Conservation (phyloP, 495 filamentous ascomycete genomes). For the Thermochaetoides thermophila region DNA sequence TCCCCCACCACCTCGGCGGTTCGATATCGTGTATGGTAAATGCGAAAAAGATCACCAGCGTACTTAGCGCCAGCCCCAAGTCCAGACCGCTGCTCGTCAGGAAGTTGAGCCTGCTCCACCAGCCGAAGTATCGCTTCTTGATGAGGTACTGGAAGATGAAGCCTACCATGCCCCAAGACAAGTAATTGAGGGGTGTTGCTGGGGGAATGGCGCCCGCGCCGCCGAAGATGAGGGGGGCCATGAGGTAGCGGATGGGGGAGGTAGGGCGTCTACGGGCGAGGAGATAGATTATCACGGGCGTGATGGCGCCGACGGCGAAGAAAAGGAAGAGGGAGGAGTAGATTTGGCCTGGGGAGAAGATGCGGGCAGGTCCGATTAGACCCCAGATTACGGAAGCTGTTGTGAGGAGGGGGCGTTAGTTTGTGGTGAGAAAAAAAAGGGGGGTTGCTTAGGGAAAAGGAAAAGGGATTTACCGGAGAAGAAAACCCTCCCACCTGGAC, state of each 20-base stretch:
- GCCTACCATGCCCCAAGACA: slow-evolving; percentile 53
- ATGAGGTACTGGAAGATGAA: slow-evolving; percentile 49
- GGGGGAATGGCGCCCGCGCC: slow-evolving; percentile 50
- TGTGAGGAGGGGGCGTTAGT: neutral
- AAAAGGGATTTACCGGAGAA: slow-evolving; percentile 34
- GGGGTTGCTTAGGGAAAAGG: neutral
- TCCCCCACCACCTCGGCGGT: slow-evolving; percentile 42
- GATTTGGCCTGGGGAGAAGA: slow-evolving; percentile 54
- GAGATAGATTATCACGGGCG: slow-evolving; percentile 42
- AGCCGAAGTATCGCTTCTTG: slow-evolving; percentile 39
- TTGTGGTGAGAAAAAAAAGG: neutral
- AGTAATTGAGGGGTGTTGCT: slow-evolving; percentile 53
- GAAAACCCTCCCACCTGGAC: slow-evolving; percentile 52
- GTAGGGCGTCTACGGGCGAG: slow-evolving; percentile 38
- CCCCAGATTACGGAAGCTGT: slow-evolving; percentile 54
- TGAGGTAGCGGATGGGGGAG: slow-evolving; percentile 38
- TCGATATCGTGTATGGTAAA: slow-evolving; percentile 34
- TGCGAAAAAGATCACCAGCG: slow-evolving; percentile 48
- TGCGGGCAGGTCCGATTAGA: slow-evolving; percentile 47
- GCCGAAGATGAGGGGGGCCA: slow-evolving; percentile 55
- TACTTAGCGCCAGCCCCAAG: slow-evolving; percentile 45
- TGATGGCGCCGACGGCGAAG: slow-evolving; percentile 44
- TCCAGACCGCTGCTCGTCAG: slow-evolving; percentile 47
- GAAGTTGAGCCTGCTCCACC: slow-evolving; percentile 57
- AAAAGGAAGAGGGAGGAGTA: slow-evolving; percentile 51